Percentiles rank a stretch among this genome's conserved stretches.
Evolutionary conservation across 2,329 filamentous ascomycete species (phyloP).

Genomic region (Aspergillus clavatus): DNA sequence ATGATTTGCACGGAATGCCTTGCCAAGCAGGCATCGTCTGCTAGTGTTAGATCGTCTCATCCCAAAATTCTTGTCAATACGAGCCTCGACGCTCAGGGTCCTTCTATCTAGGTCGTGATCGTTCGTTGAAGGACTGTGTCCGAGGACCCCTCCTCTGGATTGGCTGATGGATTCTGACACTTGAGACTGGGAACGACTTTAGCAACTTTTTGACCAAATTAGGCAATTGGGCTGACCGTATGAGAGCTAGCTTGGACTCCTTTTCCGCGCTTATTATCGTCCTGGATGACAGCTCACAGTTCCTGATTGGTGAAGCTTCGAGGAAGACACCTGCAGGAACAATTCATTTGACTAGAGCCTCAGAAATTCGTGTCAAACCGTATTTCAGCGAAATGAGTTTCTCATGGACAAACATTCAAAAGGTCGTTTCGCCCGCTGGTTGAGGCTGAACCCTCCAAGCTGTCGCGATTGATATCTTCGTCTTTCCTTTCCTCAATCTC

Average conservation of each 20-base stretch:
- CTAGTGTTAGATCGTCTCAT: neutral
- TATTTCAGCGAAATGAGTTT: neutral
- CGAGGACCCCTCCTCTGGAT: neutral
- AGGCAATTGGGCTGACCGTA: neutral
- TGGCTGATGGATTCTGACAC: neutral
- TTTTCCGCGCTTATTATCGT: neutral
- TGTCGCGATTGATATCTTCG: neutral
- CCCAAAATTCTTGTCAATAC: neutral
- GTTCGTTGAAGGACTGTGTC: neutral
- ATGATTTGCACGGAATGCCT: neutral
- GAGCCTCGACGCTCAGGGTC: neutral
- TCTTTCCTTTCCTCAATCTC: neutral
- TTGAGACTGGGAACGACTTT: neutral
- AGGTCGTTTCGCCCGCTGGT: neutral
- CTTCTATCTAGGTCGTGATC: neutral
- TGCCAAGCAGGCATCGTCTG: neutral
- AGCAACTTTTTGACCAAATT: neutral
- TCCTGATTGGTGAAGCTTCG: neutral
- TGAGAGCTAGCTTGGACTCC: neutral
- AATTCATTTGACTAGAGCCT: neutral
- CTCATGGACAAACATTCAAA: neutral
- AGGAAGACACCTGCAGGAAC: neutral
- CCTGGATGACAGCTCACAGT: neutral
- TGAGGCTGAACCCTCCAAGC: neutral
- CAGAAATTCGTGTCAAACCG: neutral